Evolutionary conservation across 257 asterid genomes (phyloP), one percentile per base, ranked within the genome.

Genomic region (Solanum tarapatanum): DNA sequence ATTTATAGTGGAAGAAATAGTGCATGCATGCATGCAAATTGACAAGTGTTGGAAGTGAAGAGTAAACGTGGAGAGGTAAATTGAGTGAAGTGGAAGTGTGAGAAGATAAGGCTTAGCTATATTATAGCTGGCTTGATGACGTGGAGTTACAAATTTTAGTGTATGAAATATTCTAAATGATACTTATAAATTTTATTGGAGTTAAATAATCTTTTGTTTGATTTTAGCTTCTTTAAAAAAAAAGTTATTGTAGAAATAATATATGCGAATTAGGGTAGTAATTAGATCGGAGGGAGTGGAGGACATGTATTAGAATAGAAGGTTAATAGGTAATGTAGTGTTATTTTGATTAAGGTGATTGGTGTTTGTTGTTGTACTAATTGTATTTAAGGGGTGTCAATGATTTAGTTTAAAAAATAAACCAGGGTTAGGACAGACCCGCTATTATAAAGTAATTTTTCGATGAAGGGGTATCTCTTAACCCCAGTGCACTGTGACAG

Each of bases 31-130:
- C 80, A 74, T 74, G 51, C 82, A 74, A 10, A 74, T 74, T 21
- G 82, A 74, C 82, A 74, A 35, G 82, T 74, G 82, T 74, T 74
- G 82, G 30, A 74, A 74, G 17, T 36, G 51, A 74, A 5, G 82
- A 21, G 32, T 74, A 21, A 19, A 74, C 64, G 60, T 87, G 37
- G 68, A 33, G 75, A 23, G 5, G 83, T 11, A 37, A 23, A 37
- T 37, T 3, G 55, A 77, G 62, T 41, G 62, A 24, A 77, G 64
- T 41, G 37, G 64, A 84, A 43, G 39, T 58, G 72, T n/a, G 73
- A 87, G 30, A 11, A 17, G 75, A 69, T 28, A 14, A 83, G 48
- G 66, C 76, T 58, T 23, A 68, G 43, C 10, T 70, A 68, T 6
- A 28, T 68, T 41, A 12, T 41, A 12, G 75, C 75, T 28, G 11